Base-by-base conservation (phyloP, 768 basidiomycete species). In the Auricularia sp. region DNA sequence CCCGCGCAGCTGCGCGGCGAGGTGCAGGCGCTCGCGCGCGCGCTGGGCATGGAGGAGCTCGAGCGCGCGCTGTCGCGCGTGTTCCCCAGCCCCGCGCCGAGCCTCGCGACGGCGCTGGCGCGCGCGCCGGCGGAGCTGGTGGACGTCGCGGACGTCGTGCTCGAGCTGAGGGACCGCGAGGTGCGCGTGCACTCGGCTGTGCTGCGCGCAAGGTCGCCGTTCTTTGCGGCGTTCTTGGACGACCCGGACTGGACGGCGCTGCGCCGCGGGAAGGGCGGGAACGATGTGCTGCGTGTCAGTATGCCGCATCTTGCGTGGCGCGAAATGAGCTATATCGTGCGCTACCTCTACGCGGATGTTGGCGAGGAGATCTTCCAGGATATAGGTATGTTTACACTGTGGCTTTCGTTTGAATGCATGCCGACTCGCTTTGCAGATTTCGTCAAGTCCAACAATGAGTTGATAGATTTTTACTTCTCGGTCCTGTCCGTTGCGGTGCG, bases 401-500 rank as follows among this genome's bases (percentile, higher is more conserved):
- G 16, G 60, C 11, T 11, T 54, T n/a, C n/a, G 16, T 21, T 36
- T 42, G 60, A n/a, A 43, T 16, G 65, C 33, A 58, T 36, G 61
- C 64, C 62, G 64, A 64, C 56, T 8, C n/a, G 39, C 36, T 53
- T 61, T 54, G 16, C 70, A 89, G 89, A 88, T 61, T 88, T 85
- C 69, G 75, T 82, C 3, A 70, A 82, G 33, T 83, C 82, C 1
- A 75, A 85, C 4, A 93, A 98, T 64, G 85, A 89, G 42, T 77
- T 92, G 36, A 73, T 98, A 64, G 88, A 93, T 66, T 91, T 94
- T 68, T 83, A 93, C 76, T 93, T 97, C 66, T 84, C 87, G 23
- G 86, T 98, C 16, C 83, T 97, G 74, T 87, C 87, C 42, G 87
- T 85, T 18, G 92, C 94, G 42, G 93, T 94, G 72, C 72, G 83